Evolutionary conservation across 1,139 yeast genomes (phyloP).

Genomic region (Debaryomycetaceae sp.): DNA sequence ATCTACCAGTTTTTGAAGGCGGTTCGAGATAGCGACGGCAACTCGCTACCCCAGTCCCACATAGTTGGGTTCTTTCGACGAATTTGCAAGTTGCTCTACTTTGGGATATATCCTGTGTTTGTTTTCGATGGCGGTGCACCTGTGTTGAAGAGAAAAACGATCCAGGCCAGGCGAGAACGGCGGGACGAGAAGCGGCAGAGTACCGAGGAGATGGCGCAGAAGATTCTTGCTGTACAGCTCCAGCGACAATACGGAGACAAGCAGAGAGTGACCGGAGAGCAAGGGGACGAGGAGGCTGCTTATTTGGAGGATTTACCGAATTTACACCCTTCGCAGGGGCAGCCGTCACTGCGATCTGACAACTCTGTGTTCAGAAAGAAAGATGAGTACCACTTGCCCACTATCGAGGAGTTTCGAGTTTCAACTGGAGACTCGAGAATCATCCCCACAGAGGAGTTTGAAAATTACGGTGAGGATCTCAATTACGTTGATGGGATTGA

Average conservation of each 20-base stretch:
- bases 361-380: constrained; percentile 27
- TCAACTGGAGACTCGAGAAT: constrained; percentile 61
- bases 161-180: constrained; percentile 63
- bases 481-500: constrained; percentile 72
- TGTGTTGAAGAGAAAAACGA: constrained; percentile 70
- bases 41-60: constrained; percentile 75
- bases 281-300: constrained; percentile 15
- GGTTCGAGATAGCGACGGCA: constrained; percentile 82
- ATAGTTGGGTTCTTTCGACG: constrained; percentile 92
- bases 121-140: constrained; percentile 99
- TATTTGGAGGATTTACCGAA: constrained; percentile 44
- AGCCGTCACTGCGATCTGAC: constrained; percentile 8
- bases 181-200: constrained; percentile 69
- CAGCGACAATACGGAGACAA: constrained; percentile 48
- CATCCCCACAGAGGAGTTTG: constrained; percentile 69
- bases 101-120: constrained; percentile 89
- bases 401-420: constrained; percentile 40
- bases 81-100: constrained; percentile 83
- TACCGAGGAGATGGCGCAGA: constrained; percentile 73
- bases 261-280: constrained; percentile 1
- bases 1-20: constrained; percentile 95
- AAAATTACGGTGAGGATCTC: constrained; percentile 55
- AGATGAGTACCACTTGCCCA: constrained; percentile 88
- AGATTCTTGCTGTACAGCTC: constrained; percentile 73
- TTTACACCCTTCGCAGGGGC: constrained; percentile 15